phyloP scores from a whole-genome alignment of 2,329 filamentous ascomycete genomes.

The Rhexocercosporidium sp. region DNA sequence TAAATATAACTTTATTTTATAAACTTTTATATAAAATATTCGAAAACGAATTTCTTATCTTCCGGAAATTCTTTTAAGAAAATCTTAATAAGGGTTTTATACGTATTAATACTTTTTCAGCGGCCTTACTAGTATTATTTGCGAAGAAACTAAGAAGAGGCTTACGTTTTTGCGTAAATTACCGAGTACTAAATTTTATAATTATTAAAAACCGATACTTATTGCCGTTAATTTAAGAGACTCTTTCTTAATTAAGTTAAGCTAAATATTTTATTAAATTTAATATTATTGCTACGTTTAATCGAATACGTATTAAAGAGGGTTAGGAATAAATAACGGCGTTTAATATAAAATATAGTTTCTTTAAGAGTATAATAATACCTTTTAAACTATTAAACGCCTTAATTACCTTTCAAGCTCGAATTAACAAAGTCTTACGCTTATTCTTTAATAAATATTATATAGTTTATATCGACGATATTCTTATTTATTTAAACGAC shows the following conservation, averaged over 20 bases:
- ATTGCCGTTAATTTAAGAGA: conserved; percentile 36
- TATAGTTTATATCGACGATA: conserved; percentile 27
- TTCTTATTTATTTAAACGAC: too few species aligned
- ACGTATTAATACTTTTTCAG: conserved; percentile 12
- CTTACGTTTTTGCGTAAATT: conserved; percentile 38
- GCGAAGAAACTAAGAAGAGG: conserved; percentile 26
- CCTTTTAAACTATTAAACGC: conserved; percentile 38
- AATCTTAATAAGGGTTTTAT: conserved; percentile 26
- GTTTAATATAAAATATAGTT: conserved; percentile 31
- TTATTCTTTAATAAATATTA: conserved; percentile 26
- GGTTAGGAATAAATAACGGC: conserved; percentile 31
- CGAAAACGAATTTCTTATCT: conserved; percentile 14
- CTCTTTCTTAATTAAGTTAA: conserved; percentile 26
- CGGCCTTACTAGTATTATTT: conserved; percentile 22
- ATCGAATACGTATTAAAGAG: conserved; percentile 33
- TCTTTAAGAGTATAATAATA: conserved; percentile 40
- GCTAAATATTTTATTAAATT: conserved; percentile 38
- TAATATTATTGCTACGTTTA: conserved; percentile 31
- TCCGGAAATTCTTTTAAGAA: conserved; percentile 13
- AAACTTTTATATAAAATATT: conserved; percentile 27
- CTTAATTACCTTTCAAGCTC: conserved; percentile 24
- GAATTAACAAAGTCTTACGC: conserved; percentile 29
- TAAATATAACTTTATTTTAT: too few species aligned
- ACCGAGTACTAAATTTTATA: conserved; percentile 36
- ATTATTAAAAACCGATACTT: conserved; percentile 39